Percentiles rank a stretch among this genome's conserved stretches.
These are phyloP conservation scores for Candida ulmi DNA, from an alignment of 805 yeast species.

Conservation along the genomic window DNA sequence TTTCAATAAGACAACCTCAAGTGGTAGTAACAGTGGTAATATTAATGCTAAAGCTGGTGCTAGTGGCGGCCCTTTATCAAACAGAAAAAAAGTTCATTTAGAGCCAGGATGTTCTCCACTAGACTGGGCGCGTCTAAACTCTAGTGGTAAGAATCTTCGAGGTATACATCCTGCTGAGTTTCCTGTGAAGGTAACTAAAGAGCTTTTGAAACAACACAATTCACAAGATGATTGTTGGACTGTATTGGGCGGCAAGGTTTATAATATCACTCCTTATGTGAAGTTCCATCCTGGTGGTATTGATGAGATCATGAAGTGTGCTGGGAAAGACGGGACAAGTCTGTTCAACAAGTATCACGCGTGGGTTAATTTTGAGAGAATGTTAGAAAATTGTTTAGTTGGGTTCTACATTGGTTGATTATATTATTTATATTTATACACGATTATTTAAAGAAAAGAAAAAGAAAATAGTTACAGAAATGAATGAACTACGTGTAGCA, in stretches of 20 bases:
- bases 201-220: conserved; percentile 56
- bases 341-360: conserved; percentile 68
- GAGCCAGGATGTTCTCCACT: conserved; percentile 80
- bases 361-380: conserved; percentile 82
- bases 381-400: conserved; percentile 71
- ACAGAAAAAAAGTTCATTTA: conserved; percentile 52
- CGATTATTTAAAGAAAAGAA: too few relatives aligned
- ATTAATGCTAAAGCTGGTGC: conserved; percentile 5
- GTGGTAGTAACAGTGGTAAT: conserved; percentile 12
- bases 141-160: conserved; percentile 43
- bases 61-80: background rate
- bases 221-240: conserved; percentile 79
- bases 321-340: conserved; percentile 78
- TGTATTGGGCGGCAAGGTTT: conserved; percentile 70
- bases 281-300: conserved; percentile 93
- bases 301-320: conserved; percentile 67
- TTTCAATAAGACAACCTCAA: conserved; percentile 13
- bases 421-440: background rate
- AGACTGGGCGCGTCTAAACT: conserved; percentile 72
- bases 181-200: conserved; percentile 51
- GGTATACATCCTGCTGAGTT: conserved; percentile 47
- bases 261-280: conserved; percentile 79
- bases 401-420: conserved; percentile 38
- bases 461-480: too few relatives aligned
- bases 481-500: too few relatives aligned